These are phyloP conservation scores for Aspergillus tamarii DNA, from an alignment of 2,329 filamentous ascomycete genomes.

Conservation along the genomic window DNA sequence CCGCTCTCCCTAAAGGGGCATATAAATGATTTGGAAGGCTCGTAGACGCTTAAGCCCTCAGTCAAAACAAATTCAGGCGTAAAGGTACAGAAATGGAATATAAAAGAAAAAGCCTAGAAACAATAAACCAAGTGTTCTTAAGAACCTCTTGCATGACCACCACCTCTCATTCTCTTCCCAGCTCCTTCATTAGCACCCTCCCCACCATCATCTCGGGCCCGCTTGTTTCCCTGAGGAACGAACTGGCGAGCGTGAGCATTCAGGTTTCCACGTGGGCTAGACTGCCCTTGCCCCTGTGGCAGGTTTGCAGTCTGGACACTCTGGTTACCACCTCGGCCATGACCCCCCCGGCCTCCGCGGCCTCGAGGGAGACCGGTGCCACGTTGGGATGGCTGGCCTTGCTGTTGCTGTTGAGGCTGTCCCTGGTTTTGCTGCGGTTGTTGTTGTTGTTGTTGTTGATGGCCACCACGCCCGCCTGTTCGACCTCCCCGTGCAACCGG, in stretches of 20 bases:
- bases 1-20: background rate
- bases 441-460: slow-evolving; percentile 32
- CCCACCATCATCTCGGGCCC: slow-evolving; percentile 56
- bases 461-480: slow-evolving; percentile 44
- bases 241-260: slow-evolving; percentile 58
- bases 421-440: slow-evolving; percentile 32
- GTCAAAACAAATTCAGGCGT: slow-evolving; percentile 1
- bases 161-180: slow-evolving; percentile 54
- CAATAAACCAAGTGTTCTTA: slow-evolving; percentile 17
- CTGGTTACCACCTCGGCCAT: slow-evolving; percentile 43
- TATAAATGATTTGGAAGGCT: background rate
- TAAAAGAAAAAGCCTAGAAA: slow-evolving; percentile 7
- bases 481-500: slow-evolving; percentile 49
- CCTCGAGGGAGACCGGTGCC: slow-evolving; percentile 49
- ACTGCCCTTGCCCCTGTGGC: slow-evolving; percentile 32
- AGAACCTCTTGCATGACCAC: slow-evolving; percentile 37
- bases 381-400: slow-evolving; percentile 30
- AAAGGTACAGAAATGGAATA: background rate
- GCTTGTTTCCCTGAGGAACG: slow-evolving; percentile 60
- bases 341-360: slow-evolving; percentile 46
- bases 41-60: background rate
- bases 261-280: slow-evolving; percentile 43
- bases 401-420: slow-evolving; percentile 28
- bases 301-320: slow-evolving; percentile 45
- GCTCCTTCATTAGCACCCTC: slow-evolving; percentile 41